Percentiles rank a stretch among this genome's conserved stretches.
Evolutionary conservation across 305 asterid species (phyloP).

Genomic region (Fraxinus latifolia): DNA sequence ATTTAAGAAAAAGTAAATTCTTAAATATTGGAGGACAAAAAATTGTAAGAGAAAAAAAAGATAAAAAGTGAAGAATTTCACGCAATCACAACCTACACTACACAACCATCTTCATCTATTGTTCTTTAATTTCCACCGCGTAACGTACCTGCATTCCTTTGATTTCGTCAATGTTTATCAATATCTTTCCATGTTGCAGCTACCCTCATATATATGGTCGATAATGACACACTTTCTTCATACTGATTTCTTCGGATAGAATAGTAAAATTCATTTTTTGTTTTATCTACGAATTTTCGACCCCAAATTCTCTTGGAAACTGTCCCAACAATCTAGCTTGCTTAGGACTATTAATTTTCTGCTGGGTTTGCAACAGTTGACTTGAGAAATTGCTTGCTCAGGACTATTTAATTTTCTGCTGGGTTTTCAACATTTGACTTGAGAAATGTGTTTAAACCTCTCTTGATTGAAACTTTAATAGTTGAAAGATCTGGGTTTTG

Average conservation of each 20-base stretch:
- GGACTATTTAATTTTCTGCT: constrained; percentile 14
- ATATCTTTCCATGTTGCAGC: neutral
- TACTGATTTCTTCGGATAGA: neutral
- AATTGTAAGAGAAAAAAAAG: neutral
- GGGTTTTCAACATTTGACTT: constrained; percentile 20
- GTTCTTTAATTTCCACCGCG: constrained; percentile 4
- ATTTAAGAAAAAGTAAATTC: no score
- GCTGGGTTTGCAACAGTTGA: constrained; percentile 18
- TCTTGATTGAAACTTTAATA: neutral
- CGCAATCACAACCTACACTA: neutral
- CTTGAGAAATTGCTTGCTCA: neutral
- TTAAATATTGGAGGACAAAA: no score
- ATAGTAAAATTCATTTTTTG: neutral
- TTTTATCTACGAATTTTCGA: neutral
- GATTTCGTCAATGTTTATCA: constrained; percentile 27
- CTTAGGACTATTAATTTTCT: constrained; percentile 2
- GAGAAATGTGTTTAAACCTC: constrained; percentile 5
- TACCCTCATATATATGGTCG: neutral
- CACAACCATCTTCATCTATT: neutral
- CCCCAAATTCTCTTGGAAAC: neutral
- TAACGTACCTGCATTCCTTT: constrained; percentile 12
- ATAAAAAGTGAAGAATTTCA: neutral
- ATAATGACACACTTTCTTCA: neutral
- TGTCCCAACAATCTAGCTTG: constrained; percentile 20
- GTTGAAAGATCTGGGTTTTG: constrained; percentile 12